Evolutionary conservation across 163 green algal species (phyloP).

Genomic region (Coccomyxa subellipsoidea): DNA sequence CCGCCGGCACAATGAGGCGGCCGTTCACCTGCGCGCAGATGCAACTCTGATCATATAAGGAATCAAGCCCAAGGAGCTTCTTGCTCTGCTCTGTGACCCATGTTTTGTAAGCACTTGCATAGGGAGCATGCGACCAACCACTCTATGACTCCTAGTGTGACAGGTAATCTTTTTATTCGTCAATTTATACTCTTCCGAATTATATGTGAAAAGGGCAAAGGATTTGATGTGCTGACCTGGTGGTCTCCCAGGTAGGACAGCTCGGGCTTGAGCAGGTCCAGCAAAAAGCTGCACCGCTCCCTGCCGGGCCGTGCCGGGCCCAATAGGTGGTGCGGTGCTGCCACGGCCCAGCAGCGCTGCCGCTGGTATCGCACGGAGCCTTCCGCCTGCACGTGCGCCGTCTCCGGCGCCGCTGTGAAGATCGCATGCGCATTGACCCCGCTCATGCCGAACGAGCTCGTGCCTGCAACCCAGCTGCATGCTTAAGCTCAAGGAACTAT

Average conservation of each 20-base stretch:
- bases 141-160: too few relatives aligned
- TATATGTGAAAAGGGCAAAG: too few relatives aligned
- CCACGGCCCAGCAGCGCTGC: conserved; percentile 14
- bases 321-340: neutral
- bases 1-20: conserved; percentile 1
- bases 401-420: conserved; percentile 12
- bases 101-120: too few relatives aligned
- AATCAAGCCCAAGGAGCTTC: too few relatives aligned
- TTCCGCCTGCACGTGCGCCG: neutral
- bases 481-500: too few relatives aligned
- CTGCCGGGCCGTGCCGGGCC: neutral
- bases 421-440: conserved; percentile 76
- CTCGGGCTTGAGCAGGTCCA: conserved; percentile 19
- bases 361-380: conserved; percentile 3
- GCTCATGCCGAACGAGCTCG: conserved; percentile 77
- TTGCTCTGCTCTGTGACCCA: too few relatives aligned
- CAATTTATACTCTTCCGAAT: too few relatives aligned
- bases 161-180: too few relatives aligned
- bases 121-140: too few relatives aligned
- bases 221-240: conserved; percentile 42
- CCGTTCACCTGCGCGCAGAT: neutral
- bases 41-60: too few relatives aligned
- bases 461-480: conserved; percentile 32
- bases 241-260: conserved; percentile 66
- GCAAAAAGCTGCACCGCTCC: conserved; percentile 6